Evolutionary conservation across 2,329 filamentous ascomycete species (phyloP), one percentile per base, ranked within the genome.

Genomic region (Cercospora zeina): DNA sequence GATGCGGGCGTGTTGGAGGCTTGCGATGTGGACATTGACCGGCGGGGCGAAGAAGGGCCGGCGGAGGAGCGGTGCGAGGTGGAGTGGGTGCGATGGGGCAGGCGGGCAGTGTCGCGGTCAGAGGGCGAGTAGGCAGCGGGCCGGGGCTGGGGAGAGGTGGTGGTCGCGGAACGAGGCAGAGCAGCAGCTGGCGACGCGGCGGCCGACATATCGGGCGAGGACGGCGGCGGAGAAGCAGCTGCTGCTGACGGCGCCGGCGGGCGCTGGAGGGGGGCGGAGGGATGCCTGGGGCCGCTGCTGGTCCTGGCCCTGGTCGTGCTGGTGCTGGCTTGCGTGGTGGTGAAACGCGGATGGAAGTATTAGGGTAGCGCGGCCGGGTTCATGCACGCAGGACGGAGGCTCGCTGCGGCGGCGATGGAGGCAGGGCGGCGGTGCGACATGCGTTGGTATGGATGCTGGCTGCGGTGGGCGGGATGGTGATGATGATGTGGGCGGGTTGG

Each of bases 111-210:
- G 56, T 78, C 77, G 64, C 78, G 78, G 59, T 77, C 76, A 36
- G 58, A 47, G 49, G 34, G 30, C 36, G 36, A 30, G 58, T 61
- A 39, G 19, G 58, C 47, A n/a, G 59, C 36, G 51, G 75, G 72
- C 74, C 27, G 73, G 71, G 30, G 19, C 62, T 79, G 76, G 57
- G 78, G 77, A 64, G 78, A 77, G 54, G 76, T 75, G 78, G 76
- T 77, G 55, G 80, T 81, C 64, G 79, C 77, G 69, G 78, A 82
- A 71, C 81, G 81, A 64, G 77, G 76, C 64, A 83, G 72, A 59
- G 78, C 73, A 27, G 80, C 27, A 31, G 47, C 76, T 63, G 78
- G 73, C 63, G 78, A 76, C 64, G 79, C 77, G 62, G 81, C 77
- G 65, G 81, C 76, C 61, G 80, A 75, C 72, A 75, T 75, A 50